Evolutionary conservation across 179 eudicot species (phyloP).

Genomic region (Heliamphora pulchella): DNA sequence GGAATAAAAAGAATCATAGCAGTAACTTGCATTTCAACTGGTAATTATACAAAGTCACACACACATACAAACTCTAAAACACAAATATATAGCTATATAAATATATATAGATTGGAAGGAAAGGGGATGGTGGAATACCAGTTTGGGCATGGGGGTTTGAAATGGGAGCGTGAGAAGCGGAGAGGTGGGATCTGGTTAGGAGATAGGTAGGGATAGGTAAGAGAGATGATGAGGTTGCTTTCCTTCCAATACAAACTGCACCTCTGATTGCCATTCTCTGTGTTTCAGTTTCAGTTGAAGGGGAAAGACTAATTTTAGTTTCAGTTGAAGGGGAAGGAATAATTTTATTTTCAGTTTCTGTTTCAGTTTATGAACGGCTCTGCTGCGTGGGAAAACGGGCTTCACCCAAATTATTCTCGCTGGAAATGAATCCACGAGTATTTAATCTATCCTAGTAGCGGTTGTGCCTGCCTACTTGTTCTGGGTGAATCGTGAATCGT

Average conservation of each 20-base stretch:
- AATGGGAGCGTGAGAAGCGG: conserved; percentile 11
- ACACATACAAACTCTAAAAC: not conserved
- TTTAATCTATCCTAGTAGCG: too few relatives aligned
- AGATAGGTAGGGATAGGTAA: conserved; percentile 9
- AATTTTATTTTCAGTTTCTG: not conserved
- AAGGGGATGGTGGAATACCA: not conserved
- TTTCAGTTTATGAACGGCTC: conserved; percentile 12
- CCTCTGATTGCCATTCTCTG: conserved; percentile 40
- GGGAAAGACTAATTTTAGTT: not conserved
- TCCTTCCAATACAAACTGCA: conserved; percentile 37
- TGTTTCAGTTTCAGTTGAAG: not conserved
- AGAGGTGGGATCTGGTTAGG: not conserved
- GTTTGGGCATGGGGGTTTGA: not conserved
- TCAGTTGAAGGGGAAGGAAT: not conserved
- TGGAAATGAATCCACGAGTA: not conserved
- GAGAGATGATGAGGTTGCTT: conserved; percentile 22
- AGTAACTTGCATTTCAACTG: too few relatives aligned
- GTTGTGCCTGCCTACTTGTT: too few relatives aligned
- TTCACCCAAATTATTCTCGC: conserved; percentile 12
- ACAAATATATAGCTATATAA: not conserved
- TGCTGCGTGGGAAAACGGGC: conserved; percentile 15
- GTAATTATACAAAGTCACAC: too few relatives aligned
- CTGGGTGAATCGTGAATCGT: too few relatives aligned
- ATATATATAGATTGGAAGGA: not conserved
- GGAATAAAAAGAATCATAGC: too few relatives aligned